These are phyloP conservation scores for Penicillium expansum DNA, from an alignment of 2,329 filamentous ascomycete species.

Conservation along the genomic window DNA sequence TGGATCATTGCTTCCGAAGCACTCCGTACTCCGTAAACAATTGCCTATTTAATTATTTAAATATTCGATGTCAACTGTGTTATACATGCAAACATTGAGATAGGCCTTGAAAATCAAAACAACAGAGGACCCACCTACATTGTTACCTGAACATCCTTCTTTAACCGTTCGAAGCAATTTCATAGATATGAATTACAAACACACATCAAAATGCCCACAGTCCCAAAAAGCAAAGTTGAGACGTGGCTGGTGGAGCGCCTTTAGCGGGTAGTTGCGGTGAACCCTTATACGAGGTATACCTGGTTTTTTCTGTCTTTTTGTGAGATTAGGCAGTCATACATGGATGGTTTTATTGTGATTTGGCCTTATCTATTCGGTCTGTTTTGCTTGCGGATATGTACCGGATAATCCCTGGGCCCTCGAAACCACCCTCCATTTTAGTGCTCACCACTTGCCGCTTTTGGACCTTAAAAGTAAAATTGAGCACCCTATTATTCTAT, in stretches of 20 bases:
- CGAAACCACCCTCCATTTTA: neutral
- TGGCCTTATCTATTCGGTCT: neutral
- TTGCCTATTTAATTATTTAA: neutral
- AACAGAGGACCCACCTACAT: neutral
- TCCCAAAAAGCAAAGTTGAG: neutral
- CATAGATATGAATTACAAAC: neutral
- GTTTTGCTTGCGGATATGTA: neutral
- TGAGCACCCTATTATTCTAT: neutral
- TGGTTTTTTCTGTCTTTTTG: neutral
- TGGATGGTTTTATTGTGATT: neutral
- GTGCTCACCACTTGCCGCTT: neutral
- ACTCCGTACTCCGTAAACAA: neutral
- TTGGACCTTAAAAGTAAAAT: neutral
- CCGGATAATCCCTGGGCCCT: neutral
- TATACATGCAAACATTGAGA: neutral
- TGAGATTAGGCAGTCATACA: constrained; percentile 8
- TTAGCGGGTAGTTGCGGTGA: constrained; percentile 9
- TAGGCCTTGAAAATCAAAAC: neutral
- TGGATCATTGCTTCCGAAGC: neutral
- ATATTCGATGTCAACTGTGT: neutral
- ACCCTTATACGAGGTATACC: neutral
- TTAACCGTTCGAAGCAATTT: neutral
- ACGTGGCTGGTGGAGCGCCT: constrained; percentile 4
- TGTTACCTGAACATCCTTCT: neutral
- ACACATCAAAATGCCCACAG: neutral